Base-by-base conservation (phyloP, 1,139 yeast species). In the Yamadazyma aaseri region DNA sequence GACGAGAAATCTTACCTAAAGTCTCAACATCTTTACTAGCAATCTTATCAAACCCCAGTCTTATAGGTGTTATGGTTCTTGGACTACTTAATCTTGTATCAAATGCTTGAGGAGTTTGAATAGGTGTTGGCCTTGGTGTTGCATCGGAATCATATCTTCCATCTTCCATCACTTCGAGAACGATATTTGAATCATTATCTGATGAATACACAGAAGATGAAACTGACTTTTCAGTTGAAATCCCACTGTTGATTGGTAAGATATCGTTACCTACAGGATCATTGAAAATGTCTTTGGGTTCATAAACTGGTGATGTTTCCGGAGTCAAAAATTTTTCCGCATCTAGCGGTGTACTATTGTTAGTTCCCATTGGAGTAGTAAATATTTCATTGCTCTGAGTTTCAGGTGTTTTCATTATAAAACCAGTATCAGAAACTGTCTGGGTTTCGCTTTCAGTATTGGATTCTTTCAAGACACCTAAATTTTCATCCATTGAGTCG, bases 201-300 rank as follows among this genome's bases (percentile, higher is more conserved):
- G 40, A 34, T 3, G 41, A 38, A 26, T 38, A 38, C 6, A 38
- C 24, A 1, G 41, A 38, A 9, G 41, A 38, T 12, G 37, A 33
- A 10, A 30, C 17, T 3, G 40, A 36, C 7, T 10, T 6, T 17
- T 29, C 28, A 10, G 16, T 11, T 11, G 24, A 25, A 3, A 14
- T n/a, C 6, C 22, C 23, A 5, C 8, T 12, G 3, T 12, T 10
- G n/a, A 17, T n/a, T 6, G 12, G 12, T 5, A 23, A 12, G 16
- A 10, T 8, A 11, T 29, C 28, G 5, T 25, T 14, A 11, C n/a
- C 17, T n/a, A 10, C 23, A 9, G 3, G 10, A 7, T 29, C 32
- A 22, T 6, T 10, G 14, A 29, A 29, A 9, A 22, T n/a, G 14
- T 29, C 28, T 10, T 23, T 11, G 10, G 33, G 23, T 21, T 22